Evolutionary conservation across 2,329 filamentous ascomycete genomes (phyloP).

Genomic region (Colletotrichum lini): DNA sequence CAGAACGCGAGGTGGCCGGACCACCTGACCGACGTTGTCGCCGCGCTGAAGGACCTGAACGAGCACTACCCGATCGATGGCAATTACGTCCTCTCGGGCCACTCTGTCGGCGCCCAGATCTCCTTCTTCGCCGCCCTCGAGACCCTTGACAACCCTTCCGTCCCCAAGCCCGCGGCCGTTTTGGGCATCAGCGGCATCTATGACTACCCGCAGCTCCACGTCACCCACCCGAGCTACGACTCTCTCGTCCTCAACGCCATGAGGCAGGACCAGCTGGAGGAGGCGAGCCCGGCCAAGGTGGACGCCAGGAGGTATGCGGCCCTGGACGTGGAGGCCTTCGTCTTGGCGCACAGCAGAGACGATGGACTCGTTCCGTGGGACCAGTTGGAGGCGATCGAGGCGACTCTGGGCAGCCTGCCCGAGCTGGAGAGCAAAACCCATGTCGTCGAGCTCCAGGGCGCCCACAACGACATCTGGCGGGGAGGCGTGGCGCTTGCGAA

Average conservation of each 20-base stretch:
- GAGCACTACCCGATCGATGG: slow-evolving; percentile 18
- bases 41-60: slow-evolving; percentile 30
- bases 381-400: slow-evolving; percentile 20
- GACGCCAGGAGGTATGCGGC: slow-evolving; percentile 41
- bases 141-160: slow-evolving; percentile 8
- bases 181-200: slow-evolving; percentile 77
- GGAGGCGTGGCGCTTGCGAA: slow-evolving; percentile 22
- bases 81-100: slow-evolving; percentile 28
- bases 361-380: slow-evolving; percentile 32
- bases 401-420: background rate
- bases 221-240: slow-evolving; percentile 66
- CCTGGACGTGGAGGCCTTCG: slow-evolving; percentile 10
- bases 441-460: slow-evolving; percentile 18
- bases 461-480: slow-evolving; percentile 32
- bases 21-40: slow-evolving; percentile 26
- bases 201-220: slow-evolving; percentile 69
- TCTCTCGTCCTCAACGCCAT: slow-evolving; percentile 74
- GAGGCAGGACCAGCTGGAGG: slow-evolving; percentile 60
- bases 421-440: slow-evolving; percentile 7
- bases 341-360: slow-evolving; percentile 32
- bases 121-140: slow-evolving; percentile 22
- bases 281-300: slow-evolving; percentile 67
- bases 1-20: slow-evolving; percentile 36
- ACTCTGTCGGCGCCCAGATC: slow-evolving; percentile 37
- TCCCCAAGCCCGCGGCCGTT: slow-evolving; percentile 61